Base-by-base conservation (phyloP, 257 asterid species). In the Penstemon eatonii region DNA sequence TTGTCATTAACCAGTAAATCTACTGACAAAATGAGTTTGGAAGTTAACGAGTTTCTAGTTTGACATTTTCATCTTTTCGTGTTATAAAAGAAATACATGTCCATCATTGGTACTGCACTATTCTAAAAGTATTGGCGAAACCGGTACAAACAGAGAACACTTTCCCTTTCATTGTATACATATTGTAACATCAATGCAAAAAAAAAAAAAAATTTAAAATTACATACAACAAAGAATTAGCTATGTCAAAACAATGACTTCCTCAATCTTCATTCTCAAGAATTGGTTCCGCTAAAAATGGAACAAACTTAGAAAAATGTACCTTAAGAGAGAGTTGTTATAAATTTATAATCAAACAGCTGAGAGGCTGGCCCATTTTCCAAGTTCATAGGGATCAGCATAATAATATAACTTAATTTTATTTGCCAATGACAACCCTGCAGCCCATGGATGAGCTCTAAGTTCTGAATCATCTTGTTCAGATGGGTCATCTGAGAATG, bases 341-440 rank as follows among this genome's bases (percentile, higher is more conserved):
- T 63, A 59, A 67, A 4, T 49, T 4, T 45, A 9, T 63, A 59
- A 67, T 85, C 88, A 92, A 54, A 92, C 78, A 50, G 93, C 95
- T 8, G 97, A 92, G 69, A 88, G 95, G 73, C 92, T 88, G 11
- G 95, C 97, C 97, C 97, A 92, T 80, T 92, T 92, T 8, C 96
- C 98, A 1, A 92, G 92, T 63, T 92, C 98, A 13, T 90, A 88
- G 0, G 97, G 96, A 69, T 88, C 97, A 0, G 89, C 96, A 64
- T 90, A 86, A 72, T 93, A 93, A 74, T 90, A 93, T 74, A 93
- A 18, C 85, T 93, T 93, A 56, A 93, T 58, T 78, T 85, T 90
- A 76, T 88, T 89, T 6, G 87, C 77, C 81, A 93, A 73, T 49
- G 92, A 89, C 84, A 92, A 68, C 13, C 97, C 97, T 45, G 93